A percentile compares a stretch with the other conserved stretches of the same genome.
phyloP scores from a whole-genome alignment of 2,329 filamentous ascomycete species.

The Aspergillus fijiensis region DNA sequence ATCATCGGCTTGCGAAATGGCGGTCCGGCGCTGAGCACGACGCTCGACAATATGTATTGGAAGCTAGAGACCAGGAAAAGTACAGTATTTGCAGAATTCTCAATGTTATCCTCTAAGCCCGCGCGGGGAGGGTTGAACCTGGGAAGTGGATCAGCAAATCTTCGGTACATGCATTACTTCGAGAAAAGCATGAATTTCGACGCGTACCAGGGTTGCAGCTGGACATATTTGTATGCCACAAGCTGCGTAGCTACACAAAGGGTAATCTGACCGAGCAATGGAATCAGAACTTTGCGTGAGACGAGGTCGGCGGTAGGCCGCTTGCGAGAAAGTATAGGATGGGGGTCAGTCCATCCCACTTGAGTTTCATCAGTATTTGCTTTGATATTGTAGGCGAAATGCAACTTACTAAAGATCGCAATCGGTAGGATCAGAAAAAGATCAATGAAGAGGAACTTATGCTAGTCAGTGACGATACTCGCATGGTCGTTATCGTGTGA shows the following conservation, averaged over 20 bases:
- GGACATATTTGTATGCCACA: slow-evolving; percentile 70
- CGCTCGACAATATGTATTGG: slow-evolving; percentile 87
- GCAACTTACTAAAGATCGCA: slow-evolving; percentile 77
- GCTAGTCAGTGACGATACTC: slow-evolving; percentile 1
- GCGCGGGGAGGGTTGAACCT: slow-evolving; percentile 78
- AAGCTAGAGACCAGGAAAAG: slow-evolving; percentile 90
- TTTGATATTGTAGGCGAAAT: background rate
- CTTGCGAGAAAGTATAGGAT: slow-evolving; percentile 73
- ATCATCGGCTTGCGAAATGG: slow-evolving; percentile 81
- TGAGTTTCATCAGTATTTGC: slow-evolving; percentile 5
- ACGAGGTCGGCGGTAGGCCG: slow-evolving; percentile 89
- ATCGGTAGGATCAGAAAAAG: slow-evolving; percentile 89
- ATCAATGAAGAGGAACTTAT: slow-evolving; percentile 87
- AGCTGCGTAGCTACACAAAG: slow-evolving; percentile 78
- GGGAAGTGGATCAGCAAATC: slow-evolving; percentile 17
- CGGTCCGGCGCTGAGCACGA: slow-evolving; percentile 85
- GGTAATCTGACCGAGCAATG: slow-evolving; percentile 82
- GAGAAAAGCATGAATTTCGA: background rate
- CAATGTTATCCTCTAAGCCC: slow-evolving; percentile 75
- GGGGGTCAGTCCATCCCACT: slow-evolving; percentile 94
- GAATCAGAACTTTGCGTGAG: slow-evolving; percentile 85
- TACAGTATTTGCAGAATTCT: slow-evolving; percentile 90
- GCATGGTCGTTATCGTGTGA: background rate
- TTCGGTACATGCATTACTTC: background rate
- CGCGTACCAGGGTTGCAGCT: slow-evolving; percentile 72